Evolutionary conservation across 2,329 filamentous ascomycete genomes (phyloP), one percentile per base, ranked within the genome.

Genomic region (Diaporthe humulicola): DNA sequence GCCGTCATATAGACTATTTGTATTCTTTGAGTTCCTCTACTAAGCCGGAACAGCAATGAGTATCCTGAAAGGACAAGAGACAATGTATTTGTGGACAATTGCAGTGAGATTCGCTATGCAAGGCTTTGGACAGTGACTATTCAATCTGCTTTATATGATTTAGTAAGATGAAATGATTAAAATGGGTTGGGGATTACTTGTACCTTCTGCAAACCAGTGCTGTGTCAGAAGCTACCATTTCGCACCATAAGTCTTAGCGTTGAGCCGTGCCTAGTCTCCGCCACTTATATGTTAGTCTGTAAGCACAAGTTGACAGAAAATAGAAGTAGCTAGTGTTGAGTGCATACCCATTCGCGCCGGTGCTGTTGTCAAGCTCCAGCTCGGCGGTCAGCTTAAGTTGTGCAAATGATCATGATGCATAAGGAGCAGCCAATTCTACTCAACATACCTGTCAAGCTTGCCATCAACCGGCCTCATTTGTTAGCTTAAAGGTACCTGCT

Each of bases 1-100:
- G 61, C 22, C 28, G 28, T 14, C 40, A 33, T 50, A 66, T 36
- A 15, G 60, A 66, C 42, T 36, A 36, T 48, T 36, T 50, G 19
- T 36, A 38, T 64, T 64, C 7, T 66, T 66, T 66, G 19, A 66
- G 60, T 66, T 66, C 60, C 60, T 25, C 60, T 66, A 48, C 12
- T 66, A 36, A 66, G 60, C 42, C 2, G 60, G 42, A 66, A 66
- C 40, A 0, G 33, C 42, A 66, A 25, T 50, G 5, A n/a, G n/a
- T n/a, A n/a, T n/a, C n/a, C n/a, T n/a, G n/a, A n/a, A n/a, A n/a
- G n/a, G n/a, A n/a, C n/a, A n/a, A n/a, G n/a, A n/a, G n/a, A n/a
- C n/a, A n/a, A n/a, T n/a, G n/a, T n/a, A n/a, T n/a, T n/a, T n/a
- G n/a, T n/a, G n/a, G n/a, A n/a, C n/a, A n/a, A n/a, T n/a, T n/a